Evolutionary conservation across 2,329 filamentous ascomycete species (phyloP).

Genomic region (Aspergillus sp.): DNA sequence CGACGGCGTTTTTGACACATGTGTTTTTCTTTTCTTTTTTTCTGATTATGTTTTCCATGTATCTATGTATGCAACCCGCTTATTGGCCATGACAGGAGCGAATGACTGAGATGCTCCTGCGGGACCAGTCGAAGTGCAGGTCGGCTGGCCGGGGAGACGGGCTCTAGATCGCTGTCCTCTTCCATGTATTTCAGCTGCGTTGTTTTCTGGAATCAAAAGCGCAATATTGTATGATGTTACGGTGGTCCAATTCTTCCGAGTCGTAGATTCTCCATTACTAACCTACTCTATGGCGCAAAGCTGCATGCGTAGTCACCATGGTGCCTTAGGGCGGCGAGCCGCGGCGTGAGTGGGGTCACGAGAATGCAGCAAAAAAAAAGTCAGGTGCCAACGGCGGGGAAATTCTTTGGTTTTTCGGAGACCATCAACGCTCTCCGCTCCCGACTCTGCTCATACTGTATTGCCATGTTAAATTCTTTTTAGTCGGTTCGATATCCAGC

Average conservation of each 20-base stretch:
- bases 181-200: conserved; percentile 18
- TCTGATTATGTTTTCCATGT: conserved; percentile 13
- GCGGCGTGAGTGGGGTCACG: conserved; percentile 6
- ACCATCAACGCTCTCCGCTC: background rate
- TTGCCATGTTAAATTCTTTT: background rate
- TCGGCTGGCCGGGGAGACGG: conserved; percentile 24
- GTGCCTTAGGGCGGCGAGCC: conserved; percentile 1
- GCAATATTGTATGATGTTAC: background rate
- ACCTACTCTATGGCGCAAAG: too few relatives aligned
- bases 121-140: conserved; percentile 42
- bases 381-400: conserved; percentile 12
- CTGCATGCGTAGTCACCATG: background rate
- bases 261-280: too few relatives aligned
- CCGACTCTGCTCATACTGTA: background rate
- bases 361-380: conserved; percentile 10
- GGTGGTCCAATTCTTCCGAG: too few relatives aligned
- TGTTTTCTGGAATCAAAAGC: conserved; percentile 10
- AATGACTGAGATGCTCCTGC: background rate
- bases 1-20: conserved; percentile 32
- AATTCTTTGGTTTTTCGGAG: conserved; percentile 12
- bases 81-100: conserved; percentile 8
- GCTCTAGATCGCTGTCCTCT: conserved; percentile 16
- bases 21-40: conserved; percentile 18
- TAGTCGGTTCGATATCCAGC: background rate
- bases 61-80: conserved; percentile 21